Evolutionary conservation across 208 protist species (phyloP).

Genomic region (Trypanosoma melophagium): DNA sequence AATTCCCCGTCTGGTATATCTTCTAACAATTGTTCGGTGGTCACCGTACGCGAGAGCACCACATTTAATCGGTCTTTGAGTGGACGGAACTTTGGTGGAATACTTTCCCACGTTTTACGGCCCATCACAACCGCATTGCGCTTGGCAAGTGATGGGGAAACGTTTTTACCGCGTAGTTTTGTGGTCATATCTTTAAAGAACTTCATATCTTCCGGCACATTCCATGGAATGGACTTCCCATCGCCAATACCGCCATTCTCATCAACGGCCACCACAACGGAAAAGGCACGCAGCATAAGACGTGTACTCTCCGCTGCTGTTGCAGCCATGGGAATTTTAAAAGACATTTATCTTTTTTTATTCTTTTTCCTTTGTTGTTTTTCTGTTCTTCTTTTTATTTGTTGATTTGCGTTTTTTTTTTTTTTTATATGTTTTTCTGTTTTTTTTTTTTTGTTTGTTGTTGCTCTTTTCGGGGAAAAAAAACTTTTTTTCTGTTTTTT

Average conservation of each 20-base stretch:
- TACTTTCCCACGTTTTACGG: constrained; percentile 96
- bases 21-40: constrained; percentile 45
- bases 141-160: constrained; percentile 31
- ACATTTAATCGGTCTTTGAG: constrained; percentile 92
- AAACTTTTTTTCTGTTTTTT: constrained; percentile 17
- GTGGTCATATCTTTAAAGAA: constrained; percentile 85
- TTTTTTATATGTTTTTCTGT: background rate
- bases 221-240: constrained; percentile 80
- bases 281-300: constrained; percentile 63
- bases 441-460: background rate
- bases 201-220: constrained; percentile 84
- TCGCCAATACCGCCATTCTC: constrained; percentile 78
- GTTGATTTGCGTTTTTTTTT: background rate
- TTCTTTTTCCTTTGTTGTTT: background rate
- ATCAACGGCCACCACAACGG: constrained; percentile 75
- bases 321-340: constrained; percentile 74
- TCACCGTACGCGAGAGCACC: constrained; percentile 70
- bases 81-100: constrained; percentile 88
- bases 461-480: background rate
- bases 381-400: background rate
- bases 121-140: constrained; percentile 97
- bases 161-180: constrained; percentile 70
- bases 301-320: constrained; percentile 49
- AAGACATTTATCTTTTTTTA: constrained; percentile 15
- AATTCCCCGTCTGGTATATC: constrained; percentile 42